Conservation (phyloP, 768 basidiomycete species). For the Kwoniella newhampshirensis region DNA sequence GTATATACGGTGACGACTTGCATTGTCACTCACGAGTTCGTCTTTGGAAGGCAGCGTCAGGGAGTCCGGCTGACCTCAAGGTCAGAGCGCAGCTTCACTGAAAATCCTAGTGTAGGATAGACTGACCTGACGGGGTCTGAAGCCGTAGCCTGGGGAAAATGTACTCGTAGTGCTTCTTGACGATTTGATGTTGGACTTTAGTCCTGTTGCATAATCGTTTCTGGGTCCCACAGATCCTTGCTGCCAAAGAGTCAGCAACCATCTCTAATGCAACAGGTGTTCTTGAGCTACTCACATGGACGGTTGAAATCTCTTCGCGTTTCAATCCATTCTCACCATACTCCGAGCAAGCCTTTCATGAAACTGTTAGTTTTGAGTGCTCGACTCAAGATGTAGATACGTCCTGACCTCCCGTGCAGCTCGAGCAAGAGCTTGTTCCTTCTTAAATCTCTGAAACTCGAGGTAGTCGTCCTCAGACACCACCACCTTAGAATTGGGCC, state of each 20-base stretch:
- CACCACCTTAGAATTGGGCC: too few relatives aligned
- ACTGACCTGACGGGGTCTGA: slow-evolving; percentile 14
- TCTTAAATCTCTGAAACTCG: too few relatives aligned
- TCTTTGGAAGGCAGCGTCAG: slow-evolving; percentile 8
- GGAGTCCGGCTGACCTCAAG: not conserved
- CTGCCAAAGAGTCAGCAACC: not conserved
- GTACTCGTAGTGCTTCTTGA: too few relatives aligned
- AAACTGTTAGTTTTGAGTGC: too few relatives aligned
- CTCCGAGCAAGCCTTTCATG: not conserved
- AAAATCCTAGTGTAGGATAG: not conserved
- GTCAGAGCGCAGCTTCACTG: not conserved
- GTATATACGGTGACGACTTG: slow-evolving; percentile 20
- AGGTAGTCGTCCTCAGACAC: too few relatives aligned
- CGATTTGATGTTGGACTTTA: not conserved
- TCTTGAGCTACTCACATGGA: not conserved
- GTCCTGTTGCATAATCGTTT: too few relatives aligned
- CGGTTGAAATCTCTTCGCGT: not conserved
- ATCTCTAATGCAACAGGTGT: not conserved
- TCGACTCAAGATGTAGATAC: too few relatives aligned
- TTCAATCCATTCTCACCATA: not conserved
- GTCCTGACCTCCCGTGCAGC: too few relatives aligned
- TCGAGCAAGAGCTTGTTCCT: too few relatives aligned
- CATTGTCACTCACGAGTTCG: slow-evolving; percentile 7
- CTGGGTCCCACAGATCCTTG: slow-evolving; percentile 1
- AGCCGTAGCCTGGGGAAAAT: slow-evolving; percentile 25